Percentiles rank a stretch among this genome's conserved stretches.
Conservation (phyloP, 2,329 filamentous ascomycete genomes). For the Sporothrix brunneoviolacea region DNA sequence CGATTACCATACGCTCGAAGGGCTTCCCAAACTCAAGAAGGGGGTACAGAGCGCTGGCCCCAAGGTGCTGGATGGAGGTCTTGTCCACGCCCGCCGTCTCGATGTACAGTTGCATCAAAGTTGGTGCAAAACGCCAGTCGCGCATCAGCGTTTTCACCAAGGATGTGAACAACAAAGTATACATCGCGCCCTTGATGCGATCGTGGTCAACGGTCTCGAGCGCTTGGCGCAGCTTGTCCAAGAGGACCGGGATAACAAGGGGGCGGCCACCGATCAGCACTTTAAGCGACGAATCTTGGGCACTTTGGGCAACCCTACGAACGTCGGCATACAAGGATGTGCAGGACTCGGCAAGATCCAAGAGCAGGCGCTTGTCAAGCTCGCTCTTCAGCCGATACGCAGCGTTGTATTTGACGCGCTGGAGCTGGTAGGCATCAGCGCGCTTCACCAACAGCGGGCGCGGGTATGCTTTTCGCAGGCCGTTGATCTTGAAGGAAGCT, state of each 20-base stretch:
- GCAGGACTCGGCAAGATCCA: constrained; percentile 84
- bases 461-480: constrained; percentile 85
- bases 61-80: constrained; percentile 85
- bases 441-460: constrained; percentile 85
- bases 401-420: constrained; percentile 90
- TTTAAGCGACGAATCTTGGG: constrained; percentile 89
- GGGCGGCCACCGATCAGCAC: constrained; percentile 81
- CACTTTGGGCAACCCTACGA: constrained; percentile 84
- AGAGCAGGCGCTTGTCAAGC: constrained; percentile 76
- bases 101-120: constrained; percentile 85
- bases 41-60: constrained; percentile 72
- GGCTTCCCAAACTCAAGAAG: constrained; percentile 89
- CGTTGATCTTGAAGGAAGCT: constrained; percentile 89
- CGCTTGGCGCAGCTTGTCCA: constrained; percentile 70
- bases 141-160: constrained; percentile 79
- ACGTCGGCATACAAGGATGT: constrained; percentile 93
- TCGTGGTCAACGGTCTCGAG: constrained; percentile 77
- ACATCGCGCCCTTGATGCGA: constrained; percentile 90
- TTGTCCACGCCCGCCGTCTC: constrained; percentile 86
- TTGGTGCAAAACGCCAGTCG: constrained; percentile 92
- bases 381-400: constrained; percentile 80
- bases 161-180: constrained; percentile 82
- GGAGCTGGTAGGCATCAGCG: constrained; percentile 89
- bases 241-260: constrained; percentile 80
- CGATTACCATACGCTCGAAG: constrained; percentile 76